Evolutionary conservation across 805 yeast species (phyloP), one percentile per base, ranked within the genome.

Genomic region (Schwanniomyces pseudopolymorphus): DNA sequence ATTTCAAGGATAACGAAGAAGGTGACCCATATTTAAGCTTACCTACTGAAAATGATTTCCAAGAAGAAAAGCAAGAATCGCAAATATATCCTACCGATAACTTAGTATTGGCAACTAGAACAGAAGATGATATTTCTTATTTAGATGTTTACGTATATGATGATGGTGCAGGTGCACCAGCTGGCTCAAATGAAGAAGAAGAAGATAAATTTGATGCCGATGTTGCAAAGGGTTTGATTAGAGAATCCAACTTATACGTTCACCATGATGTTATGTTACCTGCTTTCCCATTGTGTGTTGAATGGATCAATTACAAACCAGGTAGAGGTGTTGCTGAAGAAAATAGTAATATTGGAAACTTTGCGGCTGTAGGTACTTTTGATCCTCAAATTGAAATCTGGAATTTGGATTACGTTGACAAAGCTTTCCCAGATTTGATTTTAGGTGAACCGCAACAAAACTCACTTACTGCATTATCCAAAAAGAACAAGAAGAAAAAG

Each of bases 251-350:
- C 33, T 70, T 94, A 52, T 94, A 94, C 60, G 94, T 92, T 42
- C 99, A 94, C 63, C 99, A 94, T 67, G 99, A 94, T 65, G 70
- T 92, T 56, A 89, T 94, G 97, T 77, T 94, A 50, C 99, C 99
- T 1, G 87, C 97, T 2, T 92, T 94, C 78, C 99, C 99, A 36
- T 77, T 94, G 50, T 89, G 97, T 64, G 91, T 91, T 27, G 99
- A 94, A 67, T 92, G 98, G 98, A 66, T 94, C 52, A 87, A 89
- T 65, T 87, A 78, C 64, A 77, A 74, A 50, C 92, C 95, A 26
- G 79, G 75, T 11, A 71, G 66, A 17, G 56, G 67, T 11, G 71
- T 72, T 28, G 72, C 71, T 36, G 69, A 68, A 19, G 42, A 44
- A 25, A 54, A 61, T 2, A 66, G 67, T 26, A 78, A 81, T 50